A percentile compares a stretch with the other conserved stretches of the same genome.
Evolutionary conservation across 2,329 filamentous ascomycete species (phyloP).

Genomic region (Ophiostoma perfectum): DNA sequence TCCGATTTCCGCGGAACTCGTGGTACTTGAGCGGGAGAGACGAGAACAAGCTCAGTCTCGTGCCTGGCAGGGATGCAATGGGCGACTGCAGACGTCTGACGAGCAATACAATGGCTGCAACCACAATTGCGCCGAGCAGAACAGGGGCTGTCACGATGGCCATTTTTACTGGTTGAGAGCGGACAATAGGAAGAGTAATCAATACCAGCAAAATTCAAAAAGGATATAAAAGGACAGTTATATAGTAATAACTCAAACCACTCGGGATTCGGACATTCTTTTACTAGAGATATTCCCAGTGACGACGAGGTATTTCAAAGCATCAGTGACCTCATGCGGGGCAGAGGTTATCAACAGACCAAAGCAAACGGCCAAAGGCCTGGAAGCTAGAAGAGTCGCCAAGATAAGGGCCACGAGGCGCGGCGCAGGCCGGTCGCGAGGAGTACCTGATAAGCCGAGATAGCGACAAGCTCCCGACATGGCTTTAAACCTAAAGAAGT

Average conservation of each 20-base stretch:
- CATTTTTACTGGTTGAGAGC: neutral
- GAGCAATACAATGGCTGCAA: conserved; percentile 14
- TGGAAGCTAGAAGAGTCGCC: neutral
- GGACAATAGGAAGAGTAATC: neutral
- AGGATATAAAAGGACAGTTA: neutral
- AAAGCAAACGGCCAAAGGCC: neutral
- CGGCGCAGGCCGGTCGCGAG: neutral
- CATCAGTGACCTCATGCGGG: neutral
- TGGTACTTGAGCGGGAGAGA: conserved; percentile 50
- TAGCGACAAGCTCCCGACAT: neutral
- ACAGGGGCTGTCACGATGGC: conserved; percentile 12
- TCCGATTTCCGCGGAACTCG: conserved; percentile 50
- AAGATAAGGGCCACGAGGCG: neutral
- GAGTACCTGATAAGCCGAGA: neutral
- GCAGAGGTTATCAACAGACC: neutral
- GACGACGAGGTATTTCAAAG: neutral
- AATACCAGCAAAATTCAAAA: neutral
- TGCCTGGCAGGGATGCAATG: conserved; percentile 44
- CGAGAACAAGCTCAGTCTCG: conserved; percentile 44
- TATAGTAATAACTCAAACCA: neutral
- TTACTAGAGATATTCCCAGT: neutral
- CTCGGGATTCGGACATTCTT: neutral
- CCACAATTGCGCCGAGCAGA: conserved; percentile 9
- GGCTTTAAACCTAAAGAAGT: neutral
- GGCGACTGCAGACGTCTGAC: conserved; percentile 32